phyloP scores from a whole-genome alignment of 768 basidiomycete species.

The Suillus alpinus region DNA sequence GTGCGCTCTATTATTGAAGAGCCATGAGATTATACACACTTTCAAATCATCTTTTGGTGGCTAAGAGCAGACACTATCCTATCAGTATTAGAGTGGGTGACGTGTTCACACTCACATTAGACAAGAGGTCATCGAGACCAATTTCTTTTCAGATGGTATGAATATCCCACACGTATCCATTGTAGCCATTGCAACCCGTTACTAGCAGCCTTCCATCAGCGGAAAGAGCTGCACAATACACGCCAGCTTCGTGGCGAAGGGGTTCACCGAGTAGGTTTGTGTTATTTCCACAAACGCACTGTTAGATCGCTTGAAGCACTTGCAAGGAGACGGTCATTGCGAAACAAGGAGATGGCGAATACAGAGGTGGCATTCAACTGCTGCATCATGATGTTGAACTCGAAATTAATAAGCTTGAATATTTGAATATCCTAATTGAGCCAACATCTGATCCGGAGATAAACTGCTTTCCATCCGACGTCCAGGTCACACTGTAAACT shows the following conservation, averaged over 20 bases:
- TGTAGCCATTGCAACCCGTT: neutral
- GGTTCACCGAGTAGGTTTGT: too few relatives aligned
- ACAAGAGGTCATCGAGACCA: neutral
- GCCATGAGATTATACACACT: neutral
- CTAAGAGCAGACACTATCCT: too few relatives aligned
- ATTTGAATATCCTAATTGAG: too few relatives aligned
- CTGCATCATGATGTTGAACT: too few relatives aligned
- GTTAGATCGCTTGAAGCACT: too few relatives aligned
- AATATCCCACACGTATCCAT: neutral
- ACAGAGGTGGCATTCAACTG: too few relatives aligned
- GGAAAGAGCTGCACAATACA: neutral
- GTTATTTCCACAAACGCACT: too few relatives aligned
- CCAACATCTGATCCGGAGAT: neutral
- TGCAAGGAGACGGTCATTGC: too few relatives aligned
- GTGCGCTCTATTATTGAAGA: neutral
- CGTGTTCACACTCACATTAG: neutral
- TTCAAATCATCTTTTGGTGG: neutral
- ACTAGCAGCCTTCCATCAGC: neutral
- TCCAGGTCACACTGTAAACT: neutral
- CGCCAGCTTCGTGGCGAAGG: neutral
- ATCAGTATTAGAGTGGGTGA: neutral
- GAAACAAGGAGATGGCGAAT: too few relatives aligned
- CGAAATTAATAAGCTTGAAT: too few relatives aligned
- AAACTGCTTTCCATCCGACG: neutral
- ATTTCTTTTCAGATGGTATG: neutral